phyloP scores from a whole-genome alignment of 2,329 filamentous ascomycete genomes.

The Aaosphaeria pasadenensis region DNA sequence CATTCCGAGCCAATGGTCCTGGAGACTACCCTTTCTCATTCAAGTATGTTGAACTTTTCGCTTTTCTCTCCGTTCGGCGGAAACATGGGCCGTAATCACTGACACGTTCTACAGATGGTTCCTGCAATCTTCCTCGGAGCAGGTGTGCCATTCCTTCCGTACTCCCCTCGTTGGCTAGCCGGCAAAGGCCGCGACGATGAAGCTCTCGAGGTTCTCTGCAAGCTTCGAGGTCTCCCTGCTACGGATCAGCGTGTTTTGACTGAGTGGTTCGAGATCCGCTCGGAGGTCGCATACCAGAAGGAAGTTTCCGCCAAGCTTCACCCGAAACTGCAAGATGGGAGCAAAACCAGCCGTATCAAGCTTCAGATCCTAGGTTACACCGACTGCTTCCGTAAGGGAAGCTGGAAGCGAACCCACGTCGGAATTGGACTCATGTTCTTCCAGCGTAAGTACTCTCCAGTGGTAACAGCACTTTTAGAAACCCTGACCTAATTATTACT shows the following conservation, averaged over 20 bases:
- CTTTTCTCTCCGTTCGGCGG: too few relatives aligned
- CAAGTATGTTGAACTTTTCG: constrained; percentile 30
- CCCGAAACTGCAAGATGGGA: neutral
- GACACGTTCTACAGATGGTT: neutral
- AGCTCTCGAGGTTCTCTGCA: neutral
- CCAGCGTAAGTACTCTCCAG: neutral
- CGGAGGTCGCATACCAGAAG: neutral
- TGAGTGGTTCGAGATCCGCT: neutral
- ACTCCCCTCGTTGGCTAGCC: neutral
- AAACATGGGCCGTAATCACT: neutral
- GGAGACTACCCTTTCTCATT: constrained; percentile 47
- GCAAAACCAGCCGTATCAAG: neutral
- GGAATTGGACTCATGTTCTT: neutral
- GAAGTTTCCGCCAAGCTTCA: neutral
- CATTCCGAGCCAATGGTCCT: constrained; percentile 43
- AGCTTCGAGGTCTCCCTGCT: neutral
- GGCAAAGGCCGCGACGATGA: neutral
- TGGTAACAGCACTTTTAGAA: too few relatives aligned
- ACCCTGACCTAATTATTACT: too few relatives aligned
- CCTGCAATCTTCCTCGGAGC: neutral
- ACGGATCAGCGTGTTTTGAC: neutral
- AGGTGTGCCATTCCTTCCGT: neutral
- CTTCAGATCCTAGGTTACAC: neutral
- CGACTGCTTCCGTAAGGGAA: neutral
- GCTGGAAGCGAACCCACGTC: neutral